Evolutionary conservation across 75 land plant species (phyloP), one percentile per base, ranked within the genome.

Genomic region (Adiantum capillusveneris): DNA sequence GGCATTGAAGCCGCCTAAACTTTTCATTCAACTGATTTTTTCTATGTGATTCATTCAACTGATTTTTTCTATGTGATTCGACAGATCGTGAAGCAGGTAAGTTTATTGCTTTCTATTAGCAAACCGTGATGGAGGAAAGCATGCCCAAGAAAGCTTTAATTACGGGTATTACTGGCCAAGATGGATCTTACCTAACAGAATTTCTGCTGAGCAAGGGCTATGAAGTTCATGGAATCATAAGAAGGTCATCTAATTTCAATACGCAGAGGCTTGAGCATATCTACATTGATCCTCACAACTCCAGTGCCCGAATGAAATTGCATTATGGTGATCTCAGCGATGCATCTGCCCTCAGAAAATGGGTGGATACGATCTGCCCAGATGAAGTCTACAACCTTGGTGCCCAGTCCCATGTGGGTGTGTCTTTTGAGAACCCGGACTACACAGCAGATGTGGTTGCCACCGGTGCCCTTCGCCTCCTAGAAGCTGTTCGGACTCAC

Each of bases 331-430:
- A 91, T 59, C 88, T 91, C 59, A 51, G 88, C 45, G 97, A 91
- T 65, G 93, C 97, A 61, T 91, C 97, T 44, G 87, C 97, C 44
- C 80, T 91, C 56, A 79, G 97, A 22, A 90, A 90, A 63, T 91
- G 94, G 94, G 70, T 91, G 39, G 97, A 91, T 53, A 28, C 76
- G 31, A 76, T 88, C 68, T 75, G 29, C 64, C 94, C 97, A 18
- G 94, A 91, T 60, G 97, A 91, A 74, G 86, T 91, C 27, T 91
- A 91, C 72, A 91, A 91, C 65, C 81, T 91, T 29, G 97, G 95
- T 19, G 97, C 97, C 6, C 97, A 91, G 61, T 87, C 94, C 11
- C 97, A 91, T 69, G 97, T 91, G 17, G 97, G 94, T 0, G 93
- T 91, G 14, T 91, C 97, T 20, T 91, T 91, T 56, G 97, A 91